These are phyloP conservation scores for Trichosporon faecale DNA, from an alignment of 1,284 basidiomycete genomes.

Conservation along the genomic window DNA sequence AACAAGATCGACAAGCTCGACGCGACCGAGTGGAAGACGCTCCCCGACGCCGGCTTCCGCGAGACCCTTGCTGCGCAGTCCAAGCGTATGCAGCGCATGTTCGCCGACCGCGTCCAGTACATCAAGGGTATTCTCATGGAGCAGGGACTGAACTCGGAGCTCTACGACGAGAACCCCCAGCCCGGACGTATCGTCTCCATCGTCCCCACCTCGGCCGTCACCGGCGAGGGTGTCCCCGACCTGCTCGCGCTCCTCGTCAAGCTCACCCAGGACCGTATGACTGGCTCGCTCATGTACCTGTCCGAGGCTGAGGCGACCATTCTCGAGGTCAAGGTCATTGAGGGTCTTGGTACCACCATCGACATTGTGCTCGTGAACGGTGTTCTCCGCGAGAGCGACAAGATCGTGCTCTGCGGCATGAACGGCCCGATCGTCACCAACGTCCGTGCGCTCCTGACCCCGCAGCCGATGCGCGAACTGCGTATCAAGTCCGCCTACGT, in stretches of 20 bases:
- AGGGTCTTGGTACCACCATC: slow-evolving; percentile 96
- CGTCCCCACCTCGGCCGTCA: slow-evolving; percentile 95
- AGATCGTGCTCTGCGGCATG: slow-evolving; percentile 93
- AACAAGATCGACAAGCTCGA: slow-evolving; percentile 64
- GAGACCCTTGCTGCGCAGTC: slow-evolving; percentile 87
- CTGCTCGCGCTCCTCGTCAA: slow-evolving; percentile 98
- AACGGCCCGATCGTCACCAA: slow-evolving; percentile 98
- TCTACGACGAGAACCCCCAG: slow-evolving; percentile 98
- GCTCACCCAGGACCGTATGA: slow-evolving; percentile 97
- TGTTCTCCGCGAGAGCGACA: slow-evolving; percentile 86
- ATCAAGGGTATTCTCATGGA: slow-evolving; percentile 93
- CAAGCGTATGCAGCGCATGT: slow-evolving; percentile 80
- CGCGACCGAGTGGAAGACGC: slow-evolving; percentile 80
- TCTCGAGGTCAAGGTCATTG: slow-evolving; percentile 97
- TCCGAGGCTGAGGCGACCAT: slow-evolving; percentile 99
- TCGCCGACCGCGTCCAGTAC: slow-evolving; percentile 81
- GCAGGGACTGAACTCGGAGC: slow-evolving; percentile 90
- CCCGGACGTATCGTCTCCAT: slow-evolving; percentile 91
- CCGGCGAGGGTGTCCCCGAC: slow-evolving; percentile 98
- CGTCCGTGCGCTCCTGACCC: slow-evolving; percentile 88
- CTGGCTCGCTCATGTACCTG: slow-evolving; percentile 94
- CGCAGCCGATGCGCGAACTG: slow-evolving; percentile 92
- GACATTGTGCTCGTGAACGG: slow-evolving; percentile 97
- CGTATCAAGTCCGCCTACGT: slow-evolving; percentile 98
- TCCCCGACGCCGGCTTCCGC: slow-evolving; percentile 85